Base-by-base conservation (phyloP, 768 basidiomycete species). In the Symmetrospora coprosmae region DNA sequence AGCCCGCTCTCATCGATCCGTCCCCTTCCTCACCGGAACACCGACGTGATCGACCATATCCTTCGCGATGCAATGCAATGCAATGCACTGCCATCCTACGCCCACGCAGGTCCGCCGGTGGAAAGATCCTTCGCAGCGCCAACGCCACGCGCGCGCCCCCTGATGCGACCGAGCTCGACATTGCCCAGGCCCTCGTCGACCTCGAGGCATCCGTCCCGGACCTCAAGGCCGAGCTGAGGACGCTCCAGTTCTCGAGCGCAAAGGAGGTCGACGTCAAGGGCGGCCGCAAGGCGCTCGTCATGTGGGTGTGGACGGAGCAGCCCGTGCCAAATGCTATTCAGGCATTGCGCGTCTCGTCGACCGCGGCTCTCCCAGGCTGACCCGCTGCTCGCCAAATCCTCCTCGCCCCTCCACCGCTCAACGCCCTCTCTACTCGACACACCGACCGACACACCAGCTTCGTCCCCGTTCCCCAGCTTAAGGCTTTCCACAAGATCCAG, bases 201-300 rank as follows among this genome's bases (percentile, higher is more conserved):
- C 82, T 99, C 72, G 92, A 97, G 77, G 87, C 85, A 80, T 90
- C 88, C 74, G 91, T 96, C 62, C 87, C 91, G 64, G 94, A 99
- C 76, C 84, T 99, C 78, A 99, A 96, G 83, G 72, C 80, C 60
- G 94, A 99, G 78, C 84, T 99, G 66, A 84, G 91, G 48, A 82
- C 84, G 63, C 82, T 99, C 67, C 90, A 96, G 73, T 96, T 99
- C 76, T 92, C 89, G 67, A 87, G 91, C 66, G 94, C 94, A 66
- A 90, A 90, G 71, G 94, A 99, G 77, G 86, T 99, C 67, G 94
- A 99, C 73, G 91, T 97, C 69, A 87, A 90, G 71, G 94, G 92
- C 65, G 94, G 94, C 72, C 96, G 94, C 79, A 99, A 97, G 80
- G 94, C 94, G 51, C 91, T 99, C 70, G 88, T 99, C 65, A 78